These are phyloP conservation scores for Monosporascus sp. DNA, from an alignment of 2,329 filamentous ascomycete species.

Conservation along the genomic window DNA sequence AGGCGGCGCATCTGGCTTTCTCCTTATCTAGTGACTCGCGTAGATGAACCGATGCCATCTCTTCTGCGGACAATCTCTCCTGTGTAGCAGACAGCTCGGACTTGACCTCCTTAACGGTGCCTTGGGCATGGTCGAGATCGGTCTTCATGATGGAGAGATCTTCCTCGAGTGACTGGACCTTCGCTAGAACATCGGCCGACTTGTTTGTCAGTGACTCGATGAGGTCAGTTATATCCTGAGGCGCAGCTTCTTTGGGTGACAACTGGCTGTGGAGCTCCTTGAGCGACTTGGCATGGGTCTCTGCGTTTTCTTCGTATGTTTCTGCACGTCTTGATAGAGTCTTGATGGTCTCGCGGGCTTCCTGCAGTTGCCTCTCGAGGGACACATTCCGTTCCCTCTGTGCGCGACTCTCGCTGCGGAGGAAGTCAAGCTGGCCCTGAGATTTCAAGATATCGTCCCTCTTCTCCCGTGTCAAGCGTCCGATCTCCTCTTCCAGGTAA, in stretches of 20 bases:
- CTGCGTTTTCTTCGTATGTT: slow-evolving; percentile 45
- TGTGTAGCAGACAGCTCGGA: slow-evolving; percentile 51
- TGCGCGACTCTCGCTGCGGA: slow-evolving; percentile 55
- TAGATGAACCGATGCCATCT: slow-evolving; percentile 46
- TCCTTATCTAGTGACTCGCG: slow-evolving; percentile 50
- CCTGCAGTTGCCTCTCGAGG: slow-evolving; percentile 54
- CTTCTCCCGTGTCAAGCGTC: slow-evolving; percentile 54
- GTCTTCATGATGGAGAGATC: slow-evolving; percentile 56
- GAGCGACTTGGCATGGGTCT: slow-evolving; percentile 49
- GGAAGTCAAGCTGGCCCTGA: slow-evolving; percentile 58
- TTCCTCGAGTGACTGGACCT: slow-evolving; percentile 54
- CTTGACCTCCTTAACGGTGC: slow-evolving; percentile 50
- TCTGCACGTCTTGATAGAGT: slow-evolving; percentile 46
- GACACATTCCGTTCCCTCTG: slow-evolving; percentile 56
- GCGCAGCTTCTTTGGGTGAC: slow-evolving; percentile 46
- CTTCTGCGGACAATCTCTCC: slow-evolving; percentile 47
- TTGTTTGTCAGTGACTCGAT: slow-evolving; percentile 55
- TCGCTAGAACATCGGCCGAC: slow-evolving; percentile 55
- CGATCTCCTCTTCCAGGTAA: slow-evolving; percentile 66
- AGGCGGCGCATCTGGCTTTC: slow-evolving; percentile 46
- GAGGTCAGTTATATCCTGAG: slow-evolving; percentile 53
- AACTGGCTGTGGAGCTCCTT: slow-evolving; percentile 56
- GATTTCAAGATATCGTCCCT: slow-evolving; percentile 53
- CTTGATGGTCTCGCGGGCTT: slow-evolving; percentile 49
- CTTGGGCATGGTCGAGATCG: slow-evolving; percentile 58